Evolutionary conservation across 1,284 basidiomycete genomes (phyloP).

Genomic region (Austroboletus rostrupii): DNA sequence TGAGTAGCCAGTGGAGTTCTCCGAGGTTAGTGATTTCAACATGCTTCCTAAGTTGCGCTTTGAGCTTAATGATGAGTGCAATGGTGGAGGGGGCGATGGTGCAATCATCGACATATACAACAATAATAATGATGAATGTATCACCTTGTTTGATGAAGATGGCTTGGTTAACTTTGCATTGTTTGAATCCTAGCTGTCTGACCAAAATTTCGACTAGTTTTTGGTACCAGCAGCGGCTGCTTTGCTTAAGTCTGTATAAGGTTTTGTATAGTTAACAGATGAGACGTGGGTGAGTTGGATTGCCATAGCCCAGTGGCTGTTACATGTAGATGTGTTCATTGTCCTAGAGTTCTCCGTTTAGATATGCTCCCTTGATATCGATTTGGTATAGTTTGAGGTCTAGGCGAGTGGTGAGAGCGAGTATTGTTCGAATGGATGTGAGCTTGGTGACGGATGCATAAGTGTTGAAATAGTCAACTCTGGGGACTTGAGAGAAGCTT

Average conservation of each 20-base stretch:
- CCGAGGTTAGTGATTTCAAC: not conserved
- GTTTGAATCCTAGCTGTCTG: no score
- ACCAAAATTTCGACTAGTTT: no score
- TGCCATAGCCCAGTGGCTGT: not conserved
- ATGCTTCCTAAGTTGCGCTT: no score
- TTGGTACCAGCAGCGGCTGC: not conserved
- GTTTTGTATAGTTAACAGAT: no score
- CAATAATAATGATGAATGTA: not conserved
- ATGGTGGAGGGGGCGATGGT: not conserved
- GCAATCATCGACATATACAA: not conserved
- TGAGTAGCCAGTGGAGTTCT: conserved; percentile 19
- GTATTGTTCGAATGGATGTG: not conserved
- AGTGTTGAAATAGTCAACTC: conserved; percentile 38
- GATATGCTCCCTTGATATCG: not conserved
- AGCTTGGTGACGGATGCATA: not conserved
- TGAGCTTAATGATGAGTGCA: no score
- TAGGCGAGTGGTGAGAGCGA: not conserved
- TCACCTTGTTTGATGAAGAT: not conserved
- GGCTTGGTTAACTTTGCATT: no score
- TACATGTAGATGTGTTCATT: not conserved
- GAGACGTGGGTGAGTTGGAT: not conserved
- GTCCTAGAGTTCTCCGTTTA: not conserved
- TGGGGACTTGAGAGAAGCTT: no score
- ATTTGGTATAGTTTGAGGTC: not conserved
- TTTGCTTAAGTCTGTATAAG: not conserved